Percentiles rank a stretch among this genome's conserved stretches.
Conservation (phyloP, 2,329 filamentous ascomycete species). For the Neophaeococcomyces mojaviensis region DNA sequence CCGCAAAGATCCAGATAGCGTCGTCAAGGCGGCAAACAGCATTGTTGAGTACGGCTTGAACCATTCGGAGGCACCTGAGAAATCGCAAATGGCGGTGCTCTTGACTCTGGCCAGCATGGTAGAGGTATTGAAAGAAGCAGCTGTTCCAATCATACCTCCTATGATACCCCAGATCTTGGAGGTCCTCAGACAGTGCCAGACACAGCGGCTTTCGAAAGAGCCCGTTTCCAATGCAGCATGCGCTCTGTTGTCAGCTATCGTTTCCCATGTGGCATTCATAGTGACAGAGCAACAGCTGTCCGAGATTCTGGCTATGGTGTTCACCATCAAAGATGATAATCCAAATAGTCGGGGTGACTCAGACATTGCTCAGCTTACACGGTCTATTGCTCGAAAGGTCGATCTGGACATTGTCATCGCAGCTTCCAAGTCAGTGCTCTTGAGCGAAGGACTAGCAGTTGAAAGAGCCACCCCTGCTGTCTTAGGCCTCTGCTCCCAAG, state of each 20-base stretch:
- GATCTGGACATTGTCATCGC: slow-evolving; percentile 64
- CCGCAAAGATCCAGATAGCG: slow-evolving; percentile 68
- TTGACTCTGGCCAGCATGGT: slow-evolving; percentile 84
- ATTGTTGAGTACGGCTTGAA: slow-evolving; percentile 5
- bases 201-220: slow-evolving; percentile 42
- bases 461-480: not conserved
- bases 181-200: slow-evolving; percentile 58
- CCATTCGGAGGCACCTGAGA: not conserved
- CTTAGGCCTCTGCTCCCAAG: not conserved
- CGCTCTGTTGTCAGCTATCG: slow-evolving; percentile 68
- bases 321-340: not conserved
- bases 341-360: not conserved
- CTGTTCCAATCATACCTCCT: slow-evolving; percentile 72
- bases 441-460: not conserved
- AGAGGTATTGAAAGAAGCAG: slow-evolving; percentile 76
- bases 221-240: slow-evolving; percentile 76
- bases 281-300: slow-evolving; percentile 68
- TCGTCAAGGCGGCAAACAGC: slow-evolving; percentile 3
- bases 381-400: slow-evolving; percentile 60
- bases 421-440: not conserved
- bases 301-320: slow-evolving; percentile 49
- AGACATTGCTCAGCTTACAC: slow-evolving; percentile 1
- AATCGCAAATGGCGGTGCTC: not conserved
- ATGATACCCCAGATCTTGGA: slow-evolving; percentile 65
- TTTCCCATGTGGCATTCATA: slow-evolving; percentile 84